Percentiles rank a stretch among this genome's conserved stretches.
phyloP scores from a whole-genome alignment of 2,329 filamentous ascomycete genomes.

The Xylaria sp. region DNA sequence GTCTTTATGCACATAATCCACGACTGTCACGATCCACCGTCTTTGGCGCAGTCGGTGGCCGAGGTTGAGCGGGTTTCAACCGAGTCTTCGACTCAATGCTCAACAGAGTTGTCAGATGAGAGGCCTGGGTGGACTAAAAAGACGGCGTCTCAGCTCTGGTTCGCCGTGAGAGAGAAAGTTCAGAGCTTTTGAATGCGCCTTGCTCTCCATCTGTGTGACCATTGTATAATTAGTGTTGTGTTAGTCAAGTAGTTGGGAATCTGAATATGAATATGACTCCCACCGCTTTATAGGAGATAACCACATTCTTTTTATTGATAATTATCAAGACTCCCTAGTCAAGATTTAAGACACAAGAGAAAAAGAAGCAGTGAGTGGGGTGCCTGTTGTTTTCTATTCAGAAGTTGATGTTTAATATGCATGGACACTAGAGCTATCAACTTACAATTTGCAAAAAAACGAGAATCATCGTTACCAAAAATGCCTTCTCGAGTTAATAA shows the following conservation, averaged over 20 bases:
- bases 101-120: neutral
- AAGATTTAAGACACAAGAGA: no score
- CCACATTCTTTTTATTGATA: no score
- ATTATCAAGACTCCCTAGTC: no score
- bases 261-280: neutral
- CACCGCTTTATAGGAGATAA: no score
- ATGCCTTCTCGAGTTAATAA: no score
- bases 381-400: no score
- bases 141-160: neutral
- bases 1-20: neutral
- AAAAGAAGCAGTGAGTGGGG: no score
- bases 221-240: neutral
- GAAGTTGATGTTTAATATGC: no score
- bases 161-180: neutral
- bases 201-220: neutral
- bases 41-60: neutral
- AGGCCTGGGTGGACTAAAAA: neutral
- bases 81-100: neutral
- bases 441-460: no score
- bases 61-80: neutral
- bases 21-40: neutral
- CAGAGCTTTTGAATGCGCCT: neutral
- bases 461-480: no score
- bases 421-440: no score
- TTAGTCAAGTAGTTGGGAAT: neutral